Evolutionary conservation across 768 basidiomycete genomes (phyloP).

Genomic region (Cystobasidium ongulense): DNA sequence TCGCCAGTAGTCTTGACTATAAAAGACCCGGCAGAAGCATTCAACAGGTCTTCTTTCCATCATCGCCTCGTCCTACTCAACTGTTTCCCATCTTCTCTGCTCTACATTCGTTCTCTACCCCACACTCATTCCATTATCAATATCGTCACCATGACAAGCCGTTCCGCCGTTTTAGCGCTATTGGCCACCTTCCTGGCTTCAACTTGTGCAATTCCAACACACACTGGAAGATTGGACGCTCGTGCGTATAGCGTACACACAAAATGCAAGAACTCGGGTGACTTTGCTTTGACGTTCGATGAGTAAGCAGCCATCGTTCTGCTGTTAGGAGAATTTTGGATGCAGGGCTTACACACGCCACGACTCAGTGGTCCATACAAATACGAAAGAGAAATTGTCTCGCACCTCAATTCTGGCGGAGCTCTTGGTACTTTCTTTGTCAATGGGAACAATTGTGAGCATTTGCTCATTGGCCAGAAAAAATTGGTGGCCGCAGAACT

Average conservation of each 20-base stretch:
- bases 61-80: background rate
- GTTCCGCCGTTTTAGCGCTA: background rate
- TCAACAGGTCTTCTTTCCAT: background rate
- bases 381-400: constrained; percentile 32
- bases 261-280: constrained; percentile 15
- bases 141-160: background rate
- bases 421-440: constrained; percentile 10
- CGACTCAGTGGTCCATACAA: constrained; percentile 23
- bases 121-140: background rate
- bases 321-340: too few species aligned
- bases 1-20: too few species aligned
- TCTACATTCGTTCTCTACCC: too few species aligned
- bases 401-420: constrained; percentile 52
- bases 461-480: background rate
- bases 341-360: background rate
- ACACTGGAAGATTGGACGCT: background rate
- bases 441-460: constrained; percentile 25
- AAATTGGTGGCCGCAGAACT: too few species aligned
- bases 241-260: background rate
- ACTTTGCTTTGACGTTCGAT: constrained; percentile 27
- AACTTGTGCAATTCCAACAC: background rate
- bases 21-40: too few species aligned
- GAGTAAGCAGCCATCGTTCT: too few species aligned
- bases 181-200: background rate
- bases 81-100: background rate